Conservation (phyloP, 352 stramenopile genomes). For the Peronosclerospora sorghi region DNA sequence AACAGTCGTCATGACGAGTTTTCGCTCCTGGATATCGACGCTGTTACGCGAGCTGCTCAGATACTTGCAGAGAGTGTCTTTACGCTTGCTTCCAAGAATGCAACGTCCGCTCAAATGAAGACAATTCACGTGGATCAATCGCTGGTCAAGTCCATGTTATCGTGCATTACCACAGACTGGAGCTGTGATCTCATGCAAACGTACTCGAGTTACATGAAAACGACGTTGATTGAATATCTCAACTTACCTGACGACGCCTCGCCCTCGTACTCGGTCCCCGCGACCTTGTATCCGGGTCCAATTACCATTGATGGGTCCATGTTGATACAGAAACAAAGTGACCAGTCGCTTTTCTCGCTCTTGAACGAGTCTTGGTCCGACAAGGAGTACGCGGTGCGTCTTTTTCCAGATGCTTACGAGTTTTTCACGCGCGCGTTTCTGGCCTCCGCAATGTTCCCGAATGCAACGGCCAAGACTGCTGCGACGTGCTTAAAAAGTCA, state of each 20-base stretch:
- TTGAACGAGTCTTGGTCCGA: conserved; percentile 51
- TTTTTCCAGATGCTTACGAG: conserved; percentile 80
- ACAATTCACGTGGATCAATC: conserved; percentile 43
- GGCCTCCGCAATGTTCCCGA: conserved; percentile 40
- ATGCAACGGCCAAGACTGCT: conserved; percentile 18
- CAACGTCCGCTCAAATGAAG: conserved; percentile 24
- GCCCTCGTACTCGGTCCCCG: conserved; percentile 40
- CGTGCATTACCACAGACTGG: conserved; percentile 56
- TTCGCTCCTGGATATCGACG: conserved; percentile 30
- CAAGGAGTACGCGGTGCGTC: conserved; percentile 31
- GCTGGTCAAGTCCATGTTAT: conserved; percentile 43
- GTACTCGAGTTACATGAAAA: conserved; percentile 48
- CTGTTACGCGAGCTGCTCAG: conserved; percentile 50
- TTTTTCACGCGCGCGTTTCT: conserved; percentile 66
- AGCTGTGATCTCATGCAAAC: conserved; percentile 56
- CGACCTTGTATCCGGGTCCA: conserved; percentile 48
- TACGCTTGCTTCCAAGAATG: conserved; percentile 38
- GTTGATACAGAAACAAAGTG: conserved; percentile 35
- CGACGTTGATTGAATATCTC: conserved; percentile 62
- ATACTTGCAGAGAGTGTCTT: conserved; percentile 68
- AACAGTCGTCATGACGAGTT: conserved; percentile 62
- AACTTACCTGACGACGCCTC: conserved; percentile 25
- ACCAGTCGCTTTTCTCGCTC: conserved; percentile 28
- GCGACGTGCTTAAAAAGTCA: conserved; percentile 42
- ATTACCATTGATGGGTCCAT: conserved; percentile 36